Evolutionary conservation across 352 stramenopile genomes (phyloP).

Genomic region (Pythium rishiriense): DNA sequence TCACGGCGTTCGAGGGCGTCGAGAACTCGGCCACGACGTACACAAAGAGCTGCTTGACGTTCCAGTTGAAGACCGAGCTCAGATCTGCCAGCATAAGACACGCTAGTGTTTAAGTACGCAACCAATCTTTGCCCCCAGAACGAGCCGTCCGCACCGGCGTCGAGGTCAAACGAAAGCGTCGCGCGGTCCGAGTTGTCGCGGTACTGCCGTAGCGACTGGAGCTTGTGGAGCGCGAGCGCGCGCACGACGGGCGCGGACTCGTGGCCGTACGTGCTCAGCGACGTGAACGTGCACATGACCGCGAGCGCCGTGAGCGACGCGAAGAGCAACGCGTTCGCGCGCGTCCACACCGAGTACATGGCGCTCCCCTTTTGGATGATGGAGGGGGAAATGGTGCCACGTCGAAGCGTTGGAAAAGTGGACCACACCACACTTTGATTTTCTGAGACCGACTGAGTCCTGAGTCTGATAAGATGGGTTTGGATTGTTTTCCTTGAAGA

Average conservation of each 20-base stretch:
- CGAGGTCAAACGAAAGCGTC: slow-evolving; percentile 81
- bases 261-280: slow-evolving; percentile 73
- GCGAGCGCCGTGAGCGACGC: slow-evolving; percentile 74
- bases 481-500: not conserved
- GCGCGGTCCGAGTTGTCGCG: slow-evolving; percentile 77
- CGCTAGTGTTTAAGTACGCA: too few species aligned
- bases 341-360: slow-evolving; percentile 89
- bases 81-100: slow-evolving; percentile 45
- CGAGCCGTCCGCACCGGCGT: too few species aligned
- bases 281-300: slow-evolving; percentile 73
- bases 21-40: slow-evolving; percentile 85
- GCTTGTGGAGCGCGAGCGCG: slow-evolving; percentile 56
- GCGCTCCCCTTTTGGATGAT: not conserved
- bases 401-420: slow-evolving; percentile 5
- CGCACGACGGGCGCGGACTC: slow-evolving; percentile 55
- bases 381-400: not conserved
- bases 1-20: slow-evolving; percentile 60
- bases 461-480: not conserved
- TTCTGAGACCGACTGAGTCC: not conserved
- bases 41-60: slow-evolving; percentile 89
- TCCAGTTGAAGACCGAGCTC: slow-evolving; percentile 90
- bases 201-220: slow-evolving; percentile 85
- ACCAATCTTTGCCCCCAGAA: too few species aligned
- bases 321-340: slow-evolving; percentile 83
- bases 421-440: slow-evolving; percentile 8